Base-by-base conservation (phyloP, 225 moss, liverwort and hornwort species). In the Asterella californica region DNA sequence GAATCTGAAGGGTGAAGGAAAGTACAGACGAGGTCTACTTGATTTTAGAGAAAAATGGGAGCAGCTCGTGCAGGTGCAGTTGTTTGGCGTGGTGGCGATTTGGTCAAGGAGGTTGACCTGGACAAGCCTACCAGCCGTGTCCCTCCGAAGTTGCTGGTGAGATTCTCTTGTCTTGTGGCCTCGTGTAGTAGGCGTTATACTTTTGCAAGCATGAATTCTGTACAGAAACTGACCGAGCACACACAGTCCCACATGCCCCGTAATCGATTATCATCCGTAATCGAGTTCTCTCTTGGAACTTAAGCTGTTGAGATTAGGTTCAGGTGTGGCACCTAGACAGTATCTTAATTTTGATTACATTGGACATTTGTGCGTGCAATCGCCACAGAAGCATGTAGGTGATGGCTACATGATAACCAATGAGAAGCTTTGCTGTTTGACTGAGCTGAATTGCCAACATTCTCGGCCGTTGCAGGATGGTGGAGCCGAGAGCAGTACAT, bases 401-500 rank as follows among this genome's bases (percentile, higher is more conserved):
- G 5, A 37, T 46, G n/a, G n/a, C n/a, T 72, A 29, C 34, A 7
- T 22, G 25, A 48, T 4, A n/a, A 22, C 5, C 72, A 21, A 8
- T 9, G n/a, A 2, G 46, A 12, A n/a, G 48, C 8, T 48, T 47
- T 14, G 27, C 10, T 30, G 27, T 49, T 27, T 47, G 73, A 45
- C 29, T 73, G 0, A 29, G 29, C 29, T 73, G 4, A 73, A 27
- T 30, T 49, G 29, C 4, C 25, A 1, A 12, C 14, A 52, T 5
- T 73, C 10, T 29, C 30, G 27, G 62, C 37, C 29, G 24, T 62
- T 29, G 65, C 80, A 87, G 87, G 80, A 80, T 78, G 72, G 38
- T 52, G 84, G 69, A 70, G 79, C 83, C 59, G 91, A 91, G 80
- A 87, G 85, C 82, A 89, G 82, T 37, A 85, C 78, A 79, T 96